Percentiles rank a stretch among this genome's conserved stretches.
Conservation (phyloP, 2,329 filamentous ascomycete genomes). For the Epichloe sibirici region DNA sequence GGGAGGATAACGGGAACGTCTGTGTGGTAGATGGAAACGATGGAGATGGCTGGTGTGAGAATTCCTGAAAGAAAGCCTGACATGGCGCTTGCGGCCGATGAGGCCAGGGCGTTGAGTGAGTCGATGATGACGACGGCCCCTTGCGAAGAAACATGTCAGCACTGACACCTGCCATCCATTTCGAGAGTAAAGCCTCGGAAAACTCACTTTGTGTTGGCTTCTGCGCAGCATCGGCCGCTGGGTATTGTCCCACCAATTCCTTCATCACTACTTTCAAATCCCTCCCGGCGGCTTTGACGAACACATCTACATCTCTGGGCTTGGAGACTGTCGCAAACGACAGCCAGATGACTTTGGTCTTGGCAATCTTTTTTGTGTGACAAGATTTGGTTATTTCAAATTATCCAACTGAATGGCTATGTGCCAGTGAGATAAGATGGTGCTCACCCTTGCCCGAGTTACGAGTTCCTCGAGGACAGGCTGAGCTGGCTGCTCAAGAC, state of each 20-base stretch:
- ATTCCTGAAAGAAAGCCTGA: slow-evolving; percentile 58
- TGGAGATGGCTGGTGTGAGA: slow-evolving; percentile 53
- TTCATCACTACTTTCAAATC: slow-evolving; percentile 41
- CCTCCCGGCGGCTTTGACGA: slow-evolving; percentile 53
- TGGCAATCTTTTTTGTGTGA: slow-evolving; percentile 34
- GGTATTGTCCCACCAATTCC: slow-evolving; percentile 45
- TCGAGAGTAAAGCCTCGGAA: no score
- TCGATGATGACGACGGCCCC: slow-evolving; percentile 70
- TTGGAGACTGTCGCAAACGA: slow-evolving; percentile 63
- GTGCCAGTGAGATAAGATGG: not conserved
- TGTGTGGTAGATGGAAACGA: slow-evolving; percentile 71
- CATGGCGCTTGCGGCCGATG: slow-evolving; percentile 41
- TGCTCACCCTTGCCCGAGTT: slow-evolving; percentile 54
- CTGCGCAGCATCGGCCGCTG: slow-evolving; percentile 24
- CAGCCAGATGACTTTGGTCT: slow-evolving; percentile 60
- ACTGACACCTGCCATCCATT: no score
- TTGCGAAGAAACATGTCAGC: slow-evolving; percentile 20
- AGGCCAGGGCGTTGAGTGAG: slow-evolving; percentile 56
- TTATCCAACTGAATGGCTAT: no score
- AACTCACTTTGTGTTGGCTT: slow-evolving; percentile 32
- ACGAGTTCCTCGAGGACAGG: slow-evolving; percentile 64
- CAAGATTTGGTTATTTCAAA: not conserved
- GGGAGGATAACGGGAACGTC: slow-evolving; percentile 54
- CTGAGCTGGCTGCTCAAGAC: slow-evolving; percentile 65
- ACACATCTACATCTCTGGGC: slow-evolving; percentile 51